Evolutionary conservation across 495 filamentous ascomycete species (phyloP), one percentile per base, ranked within the genome.

Genomic region (Tuber aestivum): DNA sequence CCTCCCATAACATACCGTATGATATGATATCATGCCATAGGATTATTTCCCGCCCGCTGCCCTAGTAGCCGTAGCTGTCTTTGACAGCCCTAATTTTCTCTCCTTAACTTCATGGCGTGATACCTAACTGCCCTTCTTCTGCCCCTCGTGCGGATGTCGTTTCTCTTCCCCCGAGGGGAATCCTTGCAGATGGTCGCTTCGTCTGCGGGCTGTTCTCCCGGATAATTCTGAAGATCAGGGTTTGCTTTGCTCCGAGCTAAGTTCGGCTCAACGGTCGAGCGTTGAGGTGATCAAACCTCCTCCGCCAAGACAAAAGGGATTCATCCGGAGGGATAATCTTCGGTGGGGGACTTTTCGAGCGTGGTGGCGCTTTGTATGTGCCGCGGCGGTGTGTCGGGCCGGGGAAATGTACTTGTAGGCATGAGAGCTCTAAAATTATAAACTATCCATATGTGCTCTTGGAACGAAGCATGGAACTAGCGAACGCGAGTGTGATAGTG

Each of bases 181-280:
- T n/a, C 48, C 48, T 56, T 56, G 16, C 48, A 56, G 23, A 56
- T 27, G 23, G 8, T 56, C 23, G 23, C 23, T 56, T 23, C 2
- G 8, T 56, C 23, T 7, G 48, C 23, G 8, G 7, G 7, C 27
- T 56, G 23, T 23, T n/a, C 48, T 50, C 27, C 48, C 8, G 48
- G 48, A 27, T 8, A 56, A 56, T 12, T 56, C 21, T 56, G 23
- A 56, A 56, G 48, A 14, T 32, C 2, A 10, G 2, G 56, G 5
- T 61, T 61, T 61, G 56, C 56, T 61, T 61, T 61, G n/a, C 56
- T 61, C n/a, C 56, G 56, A 32, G 56, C 56, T 16, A 14, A 61
- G 56, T 61, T 61, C 1, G 32, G 56, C 56, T 32, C n/a, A 32
- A 21, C 3, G 16, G 3, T 32, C 56, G 32, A 32, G 56, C n/a